Conservation (phyloP, 2,329 filamentous ascomycete genomes). For the Xylaria sp. region DNA sequence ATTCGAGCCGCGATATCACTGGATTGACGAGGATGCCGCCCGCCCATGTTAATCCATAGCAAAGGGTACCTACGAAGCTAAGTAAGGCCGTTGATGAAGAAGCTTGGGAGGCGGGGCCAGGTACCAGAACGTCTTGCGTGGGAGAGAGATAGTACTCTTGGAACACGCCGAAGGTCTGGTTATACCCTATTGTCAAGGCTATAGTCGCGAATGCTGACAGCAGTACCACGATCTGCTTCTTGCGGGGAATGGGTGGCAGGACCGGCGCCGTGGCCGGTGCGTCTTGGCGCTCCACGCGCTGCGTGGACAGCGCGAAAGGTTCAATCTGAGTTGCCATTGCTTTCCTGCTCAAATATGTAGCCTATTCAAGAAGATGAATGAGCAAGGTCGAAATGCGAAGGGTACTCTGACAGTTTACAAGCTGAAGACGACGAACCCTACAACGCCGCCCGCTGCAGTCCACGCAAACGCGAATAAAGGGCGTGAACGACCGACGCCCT, state of each 20-base stretch:
- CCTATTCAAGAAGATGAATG: background rate
- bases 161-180: constrained; percentile 62
- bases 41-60: constrained; percentile 61
- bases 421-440: background rate
- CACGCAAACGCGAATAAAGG: no score
- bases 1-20: constrained; percentile 56
- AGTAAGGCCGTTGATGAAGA: constrained; percentile 56
- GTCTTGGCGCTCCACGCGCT: constrained; percentile 24
- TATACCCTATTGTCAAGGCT: constrained; percentile 60
- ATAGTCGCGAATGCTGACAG: constrained; percentile 58
- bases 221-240: constrained; percentile 57
- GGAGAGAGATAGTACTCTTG: constrained; percentile 60
- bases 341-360: background rate
- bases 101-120: constrained; percentile 47
- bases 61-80: constrained; percentile 61
- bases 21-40: constrained; percentile 62
- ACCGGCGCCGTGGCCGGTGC: constrained; percentile 31
- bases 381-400: background rate
- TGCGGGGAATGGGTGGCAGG: constrained; percentile 52
- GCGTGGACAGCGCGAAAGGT: constrained; percentile 30
- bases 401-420: background rate
- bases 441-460: no score
- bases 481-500: no score
- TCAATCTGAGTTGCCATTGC: constrained; percentile 37
- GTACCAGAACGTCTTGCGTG: constrained; percentile 53